A percentile compares a stretch with the other conserved stretches of the same genome.
Conservation (phyloP, 495 filamentous ascomycete species). For the Chlorociboria aeruginascens region DNA sequence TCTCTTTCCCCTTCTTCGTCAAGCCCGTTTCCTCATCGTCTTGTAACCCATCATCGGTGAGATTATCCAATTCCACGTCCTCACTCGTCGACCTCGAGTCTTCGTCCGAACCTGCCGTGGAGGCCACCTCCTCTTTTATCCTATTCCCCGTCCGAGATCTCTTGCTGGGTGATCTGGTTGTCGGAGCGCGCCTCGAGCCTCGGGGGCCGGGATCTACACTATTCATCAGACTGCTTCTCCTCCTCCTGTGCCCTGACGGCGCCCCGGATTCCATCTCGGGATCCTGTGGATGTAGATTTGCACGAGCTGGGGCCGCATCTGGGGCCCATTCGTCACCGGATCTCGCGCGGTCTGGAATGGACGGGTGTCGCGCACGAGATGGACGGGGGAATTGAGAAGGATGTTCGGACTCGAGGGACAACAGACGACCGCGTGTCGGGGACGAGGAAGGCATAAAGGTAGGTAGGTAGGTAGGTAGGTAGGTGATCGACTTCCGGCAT, state of each 20-base stretch:
- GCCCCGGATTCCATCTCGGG: conserved; percentile 9
- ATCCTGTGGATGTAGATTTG: conserved; percentile 5
- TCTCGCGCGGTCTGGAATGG: conserved; percentile 3
- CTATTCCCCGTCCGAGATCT: background rate
- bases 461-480: background rate
- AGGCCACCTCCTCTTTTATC: conserved; percentile 13
- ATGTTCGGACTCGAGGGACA: conserved; percentile 3
- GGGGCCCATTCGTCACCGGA: conserved; percentile 13
- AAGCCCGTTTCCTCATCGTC: conserved; percentile 87
- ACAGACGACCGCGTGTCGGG: background rate
- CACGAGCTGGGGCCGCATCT: conserved; percentile 13
- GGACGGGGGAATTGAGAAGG: background rate
- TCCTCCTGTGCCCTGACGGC: conserved; percentile 15
- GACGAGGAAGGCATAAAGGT: background rate
- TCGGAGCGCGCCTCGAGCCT: conserved; percentile 1
- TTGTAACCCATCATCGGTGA: conserved; percentile 51
- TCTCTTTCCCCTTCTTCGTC: conserved; percentile 56
- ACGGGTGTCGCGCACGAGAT: conserved; percentile 1
- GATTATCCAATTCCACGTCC: conserved; percentile 43
- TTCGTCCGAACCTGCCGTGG: conserved; percentile 28
- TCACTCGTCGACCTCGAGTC: conserved; percentile 33
- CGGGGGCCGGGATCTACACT: background rate
- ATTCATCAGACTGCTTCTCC: conserved; percentile 18
- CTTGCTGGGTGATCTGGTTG: conserved; percentile 4
- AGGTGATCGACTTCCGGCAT: no score